phyloP scores from a whole-genome alignment of 192 early-diverging fungal genomes.

The Spizellomyces sp. region DNA sequence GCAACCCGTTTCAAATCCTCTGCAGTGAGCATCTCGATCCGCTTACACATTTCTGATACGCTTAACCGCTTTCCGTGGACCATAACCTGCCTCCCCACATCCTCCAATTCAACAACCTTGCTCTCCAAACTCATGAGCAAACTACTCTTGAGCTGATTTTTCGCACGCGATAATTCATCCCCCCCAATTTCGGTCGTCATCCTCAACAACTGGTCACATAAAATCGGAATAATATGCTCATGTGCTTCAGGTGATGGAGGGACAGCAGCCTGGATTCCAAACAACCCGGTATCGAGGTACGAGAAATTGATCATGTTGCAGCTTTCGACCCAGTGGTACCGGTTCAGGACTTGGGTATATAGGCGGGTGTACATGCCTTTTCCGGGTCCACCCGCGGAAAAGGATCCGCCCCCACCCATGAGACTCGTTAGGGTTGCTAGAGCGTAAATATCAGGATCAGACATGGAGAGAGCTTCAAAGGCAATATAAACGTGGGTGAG shows the following conservation, averaged over 20 bases:
- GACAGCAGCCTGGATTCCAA: constrained; percentile 89
- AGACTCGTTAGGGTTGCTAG: constrained; percentile 87
- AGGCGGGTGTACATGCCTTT: constrained; percentile 99
- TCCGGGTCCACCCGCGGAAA: constrained; percentile 96
- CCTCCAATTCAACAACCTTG: constrained; percentile 92
- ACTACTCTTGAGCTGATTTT: constrained; percentile 93
- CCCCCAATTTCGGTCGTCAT: constrained; percentile 58
- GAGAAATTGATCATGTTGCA: constrained; percentile 92
- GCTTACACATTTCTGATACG: constrained; percentile 74
- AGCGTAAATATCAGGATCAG: constrained; percentile 89
- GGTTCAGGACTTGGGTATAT: constrained; percentile 93
- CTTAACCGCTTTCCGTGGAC: constrained; percentile 71
- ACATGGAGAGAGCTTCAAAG: constrained; percentile 81
- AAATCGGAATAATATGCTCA: constrained; percentile 74
- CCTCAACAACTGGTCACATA: constrained; percentile 79
- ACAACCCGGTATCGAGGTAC: constrained; percentile 84
- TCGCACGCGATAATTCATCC: constrained; percentile 79
- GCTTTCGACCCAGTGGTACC: constrained; percentile 91
- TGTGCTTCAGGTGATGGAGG: constrained; percentile 71
- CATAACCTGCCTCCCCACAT: constrained; percentile 86
- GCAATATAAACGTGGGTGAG: constrained; percentile 90
- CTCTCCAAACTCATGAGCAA: constrained; percentile 94
- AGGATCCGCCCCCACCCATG: constrained; percentile 94
- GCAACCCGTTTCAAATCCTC: constrained; percentile 83
- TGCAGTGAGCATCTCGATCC: constrained; percentile 76